These are phyloP conservation scores for Fusarium sp. DNA, from an alignment of 2,329 filamentous ascomycete species.

Conservation along the genomic window DNA sequence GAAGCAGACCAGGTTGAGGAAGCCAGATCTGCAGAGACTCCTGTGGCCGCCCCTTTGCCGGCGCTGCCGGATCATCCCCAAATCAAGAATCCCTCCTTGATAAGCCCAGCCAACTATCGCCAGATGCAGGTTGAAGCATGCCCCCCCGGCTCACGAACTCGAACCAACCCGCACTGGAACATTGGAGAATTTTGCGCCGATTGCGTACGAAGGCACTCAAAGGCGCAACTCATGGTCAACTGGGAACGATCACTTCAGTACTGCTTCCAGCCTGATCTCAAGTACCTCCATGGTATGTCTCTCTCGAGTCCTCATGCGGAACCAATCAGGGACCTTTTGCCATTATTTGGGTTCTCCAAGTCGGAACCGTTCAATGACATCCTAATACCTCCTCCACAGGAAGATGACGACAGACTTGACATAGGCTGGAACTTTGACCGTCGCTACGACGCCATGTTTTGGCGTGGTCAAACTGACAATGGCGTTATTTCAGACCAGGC, in stretches of 20 bases:
- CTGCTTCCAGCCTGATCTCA: slow-evolving; percentile 82
- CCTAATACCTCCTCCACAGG: slow-evolving; percentile 71
- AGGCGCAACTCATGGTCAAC: slow-evolving; percentile 72
- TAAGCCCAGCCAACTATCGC: slow-evolving; percentile 50
- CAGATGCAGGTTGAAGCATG: slow-evolving; percentile 65
- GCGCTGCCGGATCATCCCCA: slow-evolving; percentile 4
- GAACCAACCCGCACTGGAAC: slow-evolving; percentile 70
- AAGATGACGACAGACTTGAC: slow-evolving; percentile 54
- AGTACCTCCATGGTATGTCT: slow-evolving; percentile 78
- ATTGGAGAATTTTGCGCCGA: slow-evolving; percentile 70
- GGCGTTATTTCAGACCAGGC: slow-evolving; percentile 60
- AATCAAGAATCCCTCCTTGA: neutral
- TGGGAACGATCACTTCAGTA: slow-evolving; percentile 74
- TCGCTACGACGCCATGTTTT: slow-evolving; percentile 75
- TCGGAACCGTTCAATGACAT: slow-evolving; percentile 80
- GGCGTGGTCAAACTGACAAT: slow-evolving; percentile 76
- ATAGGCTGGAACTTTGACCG: slow-evolving; percentile 61
- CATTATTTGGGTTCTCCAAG: slow-evolving; percentile 81
- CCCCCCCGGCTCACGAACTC: slow-evolving; percentile 68
- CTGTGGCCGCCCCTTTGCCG: neutral
- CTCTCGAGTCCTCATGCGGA: slow-evolving; percentile 71
- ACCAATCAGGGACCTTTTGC: slow-evolving; percentile 72
- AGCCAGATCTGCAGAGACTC: slow-evolving; percentile 3
- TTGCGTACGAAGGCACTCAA: slow-evolving; percentile 72
- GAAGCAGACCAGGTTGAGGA: neutral